phyloP scores from a whole-genome alignment of 306 rosid species.

The Lathyrus sativus region DNA sequence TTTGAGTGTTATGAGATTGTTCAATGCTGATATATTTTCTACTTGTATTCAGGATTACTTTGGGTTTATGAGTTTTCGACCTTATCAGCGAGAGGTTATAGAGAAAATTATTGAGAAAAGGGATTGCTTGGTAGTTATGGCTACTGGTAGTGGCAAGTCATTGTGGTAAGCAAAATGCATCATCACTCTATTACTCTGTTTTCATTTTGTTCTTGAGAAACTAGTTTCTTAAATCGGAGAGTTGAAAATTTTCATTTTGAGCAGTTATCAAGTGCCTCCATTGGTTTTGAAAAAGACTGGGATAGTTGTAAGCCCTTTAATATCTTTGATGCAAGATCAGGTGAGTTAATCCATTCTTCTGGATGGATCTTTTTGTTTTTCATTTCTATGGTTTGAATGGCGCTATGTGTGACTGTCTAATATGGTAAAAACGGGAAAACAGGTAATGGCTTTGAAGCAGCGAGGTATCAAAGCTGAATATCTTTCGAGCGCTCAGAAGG shows the following conservation, averaged over 20 bases:
- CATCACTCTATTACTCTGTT: background rate
- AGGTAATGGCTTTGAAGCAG: slow-evolving; percentile 92
- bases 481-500: slow-evolving; percentile 84
- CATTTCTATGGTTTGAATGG: slow-evolving; percentile 25
- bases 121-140: slow-evolving; percentile 87
- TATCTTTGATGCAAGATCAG: slow-evolving; percentile 95
- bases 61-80: slow-evolving; percentile 72
- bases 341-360: slow-evolving; percentile 35
- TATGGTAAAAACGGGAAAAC: slow-evolving; percentile 33
- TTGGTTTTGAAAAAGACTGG: slow-evolving; percentile 80
- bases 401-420: slow-evolving; percentile 21
- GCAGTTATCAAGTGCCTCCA: slow-evolving; percentile 91
- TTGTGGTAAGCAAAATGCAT: slow-evolving; percentile 68
- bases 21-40: slow-evolving; percentile 19
- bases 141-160: slow-evolving; percentile 93
- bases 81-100: slow-evolving; percentile 69
- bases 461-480: slow-evolving; percentile 82
- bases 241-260: background rate
- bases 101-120: slow-evolving; percentile 63
- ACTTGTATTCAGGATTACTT: slow-evolving; percentile 53
- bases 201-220: background rate
- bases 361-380: background rate
- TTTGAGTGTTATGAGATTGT: slow-evolving; percentile 18
- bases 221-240: slow-evolving; percentile 10
- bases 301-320: slow-evolving; percentile 79